Evolutionary conservation across 2,329 filamentous ascomycete species (phyloP).

Genomic region (Fusarium denticulatum): DNA sequence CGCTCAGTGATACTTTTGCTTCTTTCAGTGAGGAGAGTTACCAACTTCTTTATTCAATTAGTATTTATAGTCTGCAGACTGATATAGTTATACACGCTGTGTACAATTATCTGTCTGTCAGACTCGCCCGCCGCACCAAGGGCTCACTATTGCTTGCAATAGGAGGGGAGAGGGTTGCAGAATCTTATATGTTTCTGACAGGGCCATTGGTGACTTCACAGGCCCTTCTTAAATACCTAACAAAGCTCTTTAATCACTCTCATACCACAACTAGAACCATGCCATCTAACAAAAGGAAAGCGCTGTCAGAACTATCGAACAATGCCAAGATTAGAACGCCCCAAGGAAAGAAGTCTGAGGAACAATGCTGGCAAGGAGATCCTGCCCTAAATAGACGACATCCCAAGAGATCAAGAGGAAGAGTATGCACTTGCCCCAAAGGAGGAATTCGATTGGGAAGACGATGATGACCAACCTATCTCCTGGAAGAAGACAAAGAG

Average conservation of each 20-base stretch:
- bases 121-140: not conserved
- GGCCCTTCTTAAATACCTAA: too few species aligned
- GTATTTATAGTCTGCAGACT: not conserved
- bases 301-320: not conserved
- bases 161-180: not conserved
- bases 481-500: not conserved
- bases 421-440: not conserved
- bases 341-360: not conserved
- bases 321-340: not conserved
- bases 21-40: not conserved
- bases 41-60: not conserved
- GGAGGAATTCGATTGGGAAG: not conserved
- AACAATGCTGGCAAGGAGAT: not conserved
- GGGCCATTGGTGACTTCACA: too few species aligned
- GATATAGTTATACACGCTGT: not conserved
- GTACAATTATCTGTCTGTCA: not conserved
- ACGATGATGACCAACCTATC: not conserved
- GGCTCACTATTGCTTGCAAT: not conserved
- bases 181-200: not conserved
- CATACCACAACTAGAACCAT: too few species aligned
- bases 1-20: not conserved
- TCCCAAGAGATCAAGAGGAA: not conserved
- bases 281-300: not conserved
- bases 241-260: too few species aligned
- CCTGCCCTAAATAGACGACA: not conserved